These are phyloP conservation scores for Ormosia emarginata DNA, from an alignment of 306 rosid species.

Conservation along the genomic window DNA sequence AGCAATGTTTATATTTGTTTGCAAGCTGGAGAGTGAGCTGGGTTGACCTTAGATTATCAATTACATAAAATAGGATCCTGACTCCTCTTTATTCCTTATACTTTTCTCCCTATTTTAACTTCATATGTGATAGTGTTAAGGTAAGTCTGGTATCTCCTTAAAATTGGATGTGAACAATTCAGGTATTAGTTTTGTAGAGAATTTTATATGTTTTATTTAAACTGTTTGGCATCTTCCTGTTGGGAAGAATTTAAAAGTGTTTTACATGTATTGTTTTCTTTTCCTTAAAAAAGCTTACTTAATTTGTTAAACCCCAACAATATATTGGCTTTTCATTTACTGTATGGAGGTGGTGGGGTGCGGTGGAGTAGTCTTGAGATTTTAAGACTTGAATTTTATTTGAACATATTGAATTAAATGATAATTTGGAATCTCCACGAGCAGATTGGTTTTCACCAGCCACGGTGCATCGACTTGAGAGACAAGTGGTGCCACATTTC, in stretches of 20 bases:
- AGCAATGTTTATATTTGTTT: background rate
- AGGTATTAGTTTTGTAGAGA: background rate
- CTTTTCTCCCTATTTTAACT: background rate
- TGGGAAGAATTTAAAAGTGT: background rate
- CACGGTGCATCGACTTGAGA: constrained; percentile 83
- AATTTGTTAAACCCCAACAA: background rate
- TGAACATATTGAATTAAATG: background rate
- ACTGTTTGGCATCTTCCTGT: background rate
- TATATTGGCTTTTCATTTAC: background rate
- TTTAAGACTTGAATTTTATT: background rate
- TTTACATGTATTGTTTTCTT: background rate
- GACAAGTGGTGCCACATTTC: constrained; percentile 96
- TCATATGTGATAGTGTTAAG: background rate
- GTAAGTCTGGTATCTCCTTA: background rate
- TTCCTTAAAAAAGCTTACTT: background rate
- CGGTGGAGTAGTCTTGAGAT: background rate
- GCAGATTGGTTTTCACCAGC: constrained; percentile 98
- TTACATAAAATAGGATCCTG: background rate
- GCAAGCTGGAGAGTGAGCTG: background rate
- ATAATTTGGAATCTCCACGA: constrained; percentile 21
- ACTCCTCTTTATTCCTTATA: background rate
- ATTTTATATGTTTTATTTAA: too few relatives aligned
- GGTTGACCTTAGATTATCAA: background rate
- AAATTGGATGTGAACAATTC: too few relatives aligned
- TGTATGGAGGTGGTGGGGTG: background rate